Percentiles rank a stretch among this genome's conserved stretches.
Evolutionary conservation across 2,329 filamentous ascomycete species (phyloP).

Genomic region (Talaromyces sp.): DNA sequence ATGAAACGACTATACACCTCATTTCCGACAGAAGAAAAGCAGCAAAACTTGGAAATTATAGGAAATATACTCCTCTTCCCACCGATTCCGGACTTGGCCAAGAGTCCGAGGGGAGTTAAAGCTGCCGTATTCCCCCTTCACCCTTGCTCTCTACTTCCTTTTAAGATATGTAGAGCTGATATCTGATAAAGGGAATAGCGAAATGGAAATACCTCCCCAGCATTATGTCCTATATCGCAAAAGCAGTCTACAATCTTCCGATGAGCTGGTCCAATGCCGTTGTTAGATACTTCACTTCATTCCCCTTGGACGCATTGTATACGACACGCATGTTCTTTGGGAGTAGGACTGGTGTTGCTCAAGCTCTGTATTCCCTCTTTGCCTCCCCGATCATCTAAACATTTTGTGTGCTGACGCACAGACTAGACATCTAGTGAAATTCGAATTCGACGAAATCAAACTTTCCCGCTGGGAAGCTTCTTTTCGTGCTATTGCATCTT

Average conservation of each 20-base stretch:
- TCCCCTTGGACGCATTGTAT: constrained; percentile 14
- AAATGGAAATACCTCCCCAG: constrained; percentile 17
- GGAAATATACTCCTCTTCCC: constrained; percentile 19
- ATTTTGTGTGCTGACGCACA: not conserved
- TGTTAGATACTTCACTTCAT: constrained; percentile 11
- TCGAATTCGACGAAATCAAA: constrained; percentile 17
- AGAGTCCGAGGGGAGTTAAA: constrained; percentile 15
- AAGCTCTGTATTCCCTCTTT: constrained; percentile 12
- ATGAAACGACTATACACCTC: constrained; percentile 9
- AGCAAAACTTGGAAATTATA: constrained; percentile 10
- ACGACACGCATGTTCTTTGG: constrained; percentile 12
- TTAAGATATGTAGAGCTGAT: not conserved
- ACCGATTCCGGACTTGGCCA: constrained; percentile 19
- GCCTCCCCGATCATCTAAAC: not conserved
- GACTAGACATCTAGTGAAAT: constrained; percentile 4
- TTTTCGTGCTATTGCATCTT: constrained; percentile 3
- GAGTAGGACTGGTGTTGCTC: constrained; percentile 16
- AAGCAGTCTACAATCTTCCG: constrained; percentile 7
- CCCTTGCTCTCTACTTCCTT: not conserved
- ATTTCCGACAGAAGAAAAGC: not conserved
- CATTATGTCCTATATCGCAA: constrained; percentile 8
- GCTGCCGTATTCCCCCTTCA: constrained; percentile 9
- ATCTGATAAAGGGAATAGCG: not conserved
- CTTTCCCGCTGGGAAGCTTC: constrained; percentile 15
- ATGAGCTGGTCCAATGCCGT: constrained; percentile 9